A percentile compares a stretch with the other conserved stretches of the same genome.
Conservation (phyloP, 768 basidiomycete species). For the Lactarius hatsudake region DNA sequence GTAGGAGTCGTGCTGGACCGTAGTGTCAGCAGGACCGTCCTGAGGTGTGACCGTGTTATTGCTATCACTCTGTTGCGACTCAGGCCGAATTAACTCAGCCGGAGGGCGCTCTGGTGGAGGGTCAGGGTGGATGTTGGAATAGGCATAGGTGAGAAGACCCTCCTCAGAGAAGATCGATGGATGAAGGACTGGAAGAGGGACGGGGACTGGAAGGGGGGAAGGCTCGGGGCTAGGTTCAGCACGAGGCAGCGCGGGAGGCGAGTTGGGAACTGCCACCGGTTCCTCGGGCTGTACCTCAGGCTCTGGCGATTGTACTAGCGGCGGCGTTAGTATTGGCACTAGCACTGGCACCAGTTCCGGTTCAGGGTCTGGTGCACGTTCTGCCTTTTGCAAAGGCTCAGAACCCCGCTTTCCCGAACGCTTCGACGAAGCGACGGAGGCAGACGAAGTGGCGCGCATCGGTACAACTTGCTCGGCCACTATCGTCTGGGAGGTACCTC, state of each 20-base stretch:
- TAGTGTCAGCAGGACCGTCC: background rate
- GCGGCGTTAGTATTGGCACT: background rate
- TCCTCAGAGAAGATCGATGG: constrained; percentile 21
- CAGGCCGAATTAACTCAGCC: constrained; percentile 1
- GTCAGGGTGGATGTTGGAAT: constrained; percentile 10
- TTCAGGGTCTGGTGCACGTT: background rate
- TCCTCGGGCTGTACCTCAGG: constrained; percentile 6
- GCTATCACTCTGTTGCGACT: constrained; percentile 16
- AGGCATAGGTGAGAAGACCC: constrained; percentile 24
- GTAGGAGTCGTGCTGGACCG: constrained; percentile 17
- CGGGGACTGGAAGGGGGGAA: constrained; percentile 18
- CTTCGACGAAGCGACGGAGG: constrained; percentile 15
- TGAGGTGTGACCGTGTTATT: constrained; percentile 19
- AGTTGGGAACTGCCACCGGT: background rate
- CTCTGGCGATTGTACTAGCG: background rate
- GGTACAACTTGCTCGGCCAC: constrained; percentile 4
- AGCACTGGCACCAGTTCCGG: background rate
- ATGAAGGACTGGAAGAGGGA: constrained; percentile 21
- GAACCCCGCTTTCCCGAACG: constrained; percentile 6
- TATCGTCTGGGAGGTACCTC: constrained; percentile 12
- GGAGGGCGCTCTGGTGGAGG: constrained; percentile 7
- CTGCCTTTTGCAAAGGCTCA: background rate
- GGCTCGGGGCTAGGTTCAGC: constrained; percentile 6
- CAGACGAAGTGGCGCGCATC: background rate
- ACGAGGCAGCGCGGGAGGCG: constrained; percentile 7